A percentile compares a stretch with the other conserved stretches of the same genome.
Evolutionary conservation across 306 rosid genomes (phyloP).

Genomic region (Cucurbita maxima): DNA sequence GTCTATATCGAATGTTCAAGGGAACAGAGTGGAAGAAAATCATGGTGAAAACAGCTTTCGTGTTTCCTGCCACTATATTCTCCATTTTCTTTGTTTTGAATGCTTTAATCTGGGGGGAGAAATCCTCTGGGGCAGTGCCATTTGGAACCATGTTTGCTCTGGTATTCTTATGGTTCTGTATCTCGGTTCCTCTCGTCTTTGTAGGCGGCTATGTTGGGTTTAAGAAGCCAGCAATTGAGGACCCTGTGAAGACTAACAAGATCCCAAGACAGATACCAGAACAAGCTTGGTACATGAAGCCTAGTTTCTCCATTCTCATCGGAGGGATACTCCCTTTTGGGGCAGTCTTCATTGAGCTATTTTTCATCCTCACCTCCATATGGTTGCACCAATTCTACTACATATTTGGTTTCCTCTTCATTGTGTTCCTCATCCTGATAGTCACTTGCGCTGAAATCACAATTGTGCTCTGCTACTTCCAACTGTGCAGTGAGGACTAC

Average conservation of each 20-base stretch:
- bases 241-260: constrained; percentile 77
- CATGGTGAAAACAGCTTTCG: constrained; percentile 56
- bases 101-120: constrained; percentile 83
- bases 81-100: constrained; percentile 64
- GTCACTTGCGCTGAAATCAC: constrained; percentile 93
- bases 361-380: constrained; percentile 87
- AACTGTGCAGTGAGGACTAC: constrained; percentile 89
- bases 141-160: constrained; percentile 95
- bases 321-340: constrained; percentile 93
- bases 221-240: constrained; percentile 43
- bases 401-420: constrained; percentile 73
- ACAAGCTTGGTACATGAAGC: constrained; percentile 83
- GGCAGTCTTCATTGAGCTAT: constrained; percentile 85
- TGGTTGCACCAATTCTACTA: constrained; percentile 90
- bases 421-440: constrained; percentile 70
- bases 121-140: constrained; percentile 90
- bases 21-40: constrained; percentile 75
- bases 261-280: constrained; percentile 81
- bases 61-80: constrained; percentile 57
- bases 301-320: constrained; percentile 44
- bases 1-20: constrained; percentile 57
- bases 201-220: constrained; percentile 65
- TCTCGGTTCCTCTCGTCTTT: constrained; percentile 80
- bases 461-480: constrained; percentile 93
- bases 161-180: constrained; percentile 84